These are phyloP conservation scores for Cyanophora paradoxa DNA, from an alignment of 78 protist species.

Conservation along the genomic window DNA sequence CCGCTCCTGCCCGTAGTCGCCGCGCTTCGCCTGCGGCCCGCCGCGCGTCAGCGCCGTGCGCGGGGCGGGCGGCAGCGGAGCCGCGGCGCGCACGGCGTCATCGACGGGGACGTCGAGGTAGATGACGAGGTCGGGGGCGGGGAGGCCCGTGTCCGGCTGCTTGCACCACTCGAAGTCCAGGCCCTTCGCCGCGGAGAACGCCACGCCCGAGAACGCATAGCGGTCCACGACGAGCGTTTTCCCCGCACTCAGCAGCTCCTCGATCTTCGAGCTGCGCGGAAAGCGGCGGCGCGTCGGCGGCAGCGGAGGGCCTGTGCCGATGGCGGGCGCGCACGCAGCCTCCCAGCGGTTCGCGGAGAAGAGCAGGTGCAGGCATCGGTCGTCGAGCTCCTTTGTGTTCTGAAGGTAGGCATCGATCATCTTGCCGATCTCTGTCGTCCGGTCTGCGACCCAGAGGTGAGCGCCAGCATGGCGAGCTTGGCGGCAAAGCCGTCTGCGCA, in stretches of 20 bases:
- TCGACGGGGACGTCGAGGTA: conserved; percentile 55
- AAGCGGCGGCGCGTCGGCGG: no score
- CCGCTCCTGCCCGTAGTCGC: conserved; percentile 74
- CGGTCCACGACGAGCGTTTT: conserved; percentile 66
- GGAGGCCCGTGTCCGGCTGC: conserved; percentile 71
- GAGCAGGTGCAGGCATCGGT: conserved; percentile 72
- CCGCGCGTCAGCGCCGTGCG: not conserved
- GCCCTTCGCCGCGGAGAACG: conserved; percentile 82
- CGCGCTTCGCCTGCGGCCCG: conserved; percentile 40
- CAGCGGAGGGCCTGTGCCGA: no score
- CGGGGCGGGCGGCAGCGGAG: not conserved
- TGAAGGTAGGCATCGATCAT: conserved; percentile 67
- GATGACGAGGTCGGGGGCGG: conserved; percentile 70
- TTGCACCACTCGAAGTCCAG: conserved; percentile 76
- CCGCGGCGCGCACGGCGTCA: conserved; percentile 16
- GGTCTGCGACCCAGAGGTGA: conserved; percentile 29
- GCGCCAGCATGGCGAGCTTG: not conserved
- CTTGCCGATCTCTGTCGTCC: conserved; percentile 70
- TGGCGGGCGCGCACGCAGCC: conserved; percentile 21
- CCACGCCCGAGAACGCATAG: conserved; percentile 82
- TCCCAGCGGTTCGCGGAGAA: conserved; percentile 86
- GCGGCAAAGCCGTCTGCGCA: not conserved
- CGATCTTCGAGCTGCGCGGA: not conserved
- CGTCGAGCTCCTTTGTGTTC: conserved; percentile 48
- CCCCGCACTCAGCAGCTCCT: conserved; percentile 44